Evolutionary conservation across 257 asterid genomes (phyloP).

Genomic region (Rehmannia glutinosa): DNA sequence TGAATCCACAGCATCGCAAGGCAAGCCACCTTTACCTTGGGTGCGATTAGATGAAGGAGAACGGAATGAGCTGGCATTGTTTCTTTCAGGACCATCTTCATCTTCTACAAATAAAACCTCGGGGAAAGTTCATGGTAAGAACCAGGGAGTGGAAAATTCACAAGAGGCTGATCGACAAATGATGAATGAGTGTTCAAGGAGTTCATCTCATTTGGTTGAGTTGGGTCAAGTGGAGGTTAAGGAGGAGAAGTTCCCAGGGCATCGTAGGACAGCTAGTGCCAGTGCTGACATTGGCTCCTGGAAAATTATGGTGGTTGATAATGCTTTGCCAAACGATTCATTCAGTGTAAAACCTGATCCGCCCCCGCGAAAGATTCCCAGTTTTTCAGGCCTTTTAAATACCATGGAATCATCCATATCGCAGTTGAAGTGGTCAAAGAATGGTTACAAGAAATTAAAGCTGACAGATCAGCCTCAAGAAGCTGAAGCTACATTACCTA

Average conservation of each 20-base stretch:
- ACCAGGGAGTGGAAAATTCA: slow-evolving; percentile 20
- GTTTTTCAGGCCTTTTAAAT: slow-evolving; percentile 67
- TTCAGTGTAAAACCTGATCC: slow-evolving; percentile 35
- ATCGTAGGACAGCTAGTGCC: slow-evolving; percentile 93
- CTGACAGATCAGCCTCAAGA: slow-evolving; percentile 46
- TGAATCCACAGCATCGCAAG: slow-evolving; percentile 44
- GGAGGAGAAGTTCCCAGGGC: slow-evolving; percentile 59
- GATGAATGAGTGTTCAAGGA: slow-evolving; percentile 36
- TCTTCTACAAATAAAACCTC: slow-evolving; percentile 22
- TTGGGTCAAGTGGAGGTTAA: slow-evolving; percentile 40
- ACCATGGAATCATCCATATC: slow-evolving; percentile 65
- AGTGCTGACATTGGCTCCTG: slow-evolving; percentile 80
- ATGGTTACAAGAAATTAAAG: slow-evolving; percentile 74
- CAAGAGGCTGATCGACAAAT: slow-evolving; percentile 28
- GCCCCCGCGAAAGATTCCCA: slow-evolving; percentile 72
- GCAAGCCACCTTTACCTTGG: slow-evolving; percentile 94
- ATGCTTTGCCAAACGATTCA: slow-evolving; percentile 28
- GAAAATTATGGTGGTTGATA: slow-evolving; percentile 61
- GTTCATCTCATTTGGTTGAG: slow-evolving; percentile 49
- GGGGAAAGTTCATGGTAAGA: slow-evolving; percentile 24
- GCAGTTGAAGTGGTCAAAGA: slow-evolving; percentile 68
- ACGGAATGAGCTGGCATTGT: slow-evolving; percentile 69
- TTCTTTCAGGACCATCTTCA: slow-evolving; percentile 60
- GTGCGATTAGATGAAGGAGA: slow-evolving; percentile 79
- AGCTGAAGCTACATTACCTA: slow-evolving; percentile 42